A percentile compares a stretch with the other conserved stretches of the same genome.
phyloP scores from a whole-genome alignment of 208 protist species.

The Trypanosoma grayi region DNA sequence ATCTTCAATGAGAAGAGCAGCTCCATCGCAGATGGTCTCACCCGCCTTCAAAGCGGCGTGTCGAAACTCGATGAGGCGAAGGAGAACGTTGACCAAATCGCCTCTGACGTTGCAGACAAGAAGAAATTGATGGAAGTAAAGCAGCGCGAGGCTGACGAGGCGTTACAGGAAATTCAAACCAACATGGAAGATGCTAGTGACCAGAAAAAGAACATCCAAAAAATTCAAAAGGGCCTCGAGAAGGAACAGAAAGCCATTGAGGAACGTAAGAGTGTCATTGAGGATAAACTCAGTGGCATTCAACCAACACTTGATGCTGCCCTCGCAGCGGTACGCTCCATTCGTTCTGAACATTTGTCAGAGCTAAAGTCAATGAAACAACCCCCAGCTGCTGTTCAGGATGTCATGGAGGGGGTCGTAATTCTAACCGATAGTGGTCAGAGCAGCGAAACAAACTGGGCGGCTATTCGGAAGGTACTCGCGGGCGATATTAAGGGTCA shows the following conservation, averaged over 20 bases:
- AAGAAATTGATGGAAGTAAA: conserved; percentile 89
- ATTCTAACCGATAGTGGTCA: conserved; percentile 87
- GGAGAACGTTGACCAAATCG: conserved; percentile 93
- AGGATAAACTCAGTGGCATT: conserved; percentile 92
- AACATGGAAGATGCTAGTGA: conserved; percentile 94
- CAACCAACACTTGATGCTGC: conserved; percentile 96
- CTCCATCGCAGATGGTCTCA: conserved; percentile 62
- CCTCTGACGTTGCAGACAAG: conserved; percentile 88
- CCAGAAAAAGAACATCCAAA: conserved; percentile 94
- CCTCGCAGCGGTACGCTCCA: conserved; percentile 90
- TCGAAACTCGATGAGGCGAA: conserved; percentile 95
- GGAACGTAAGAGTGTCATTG: conserved; percentile 89
- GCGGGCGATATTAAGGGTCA: conserved; percentile 91
- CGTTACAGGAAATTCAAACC: conserved; percentile 94
- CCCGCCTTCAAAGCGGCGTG: conserved; percentile 89
- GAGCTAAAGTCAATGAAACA: conserved; percentile 96
- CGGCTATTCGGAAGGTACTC: conserved; percentile 94
- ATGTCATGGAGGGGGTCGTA: conserved; percentile 97
- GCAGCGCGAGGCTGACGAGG: conserved; percentile 94
- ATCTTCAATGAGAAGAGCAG: conserved; percentile 86
- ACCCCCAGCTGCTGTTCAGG: conserved; percentile 94
- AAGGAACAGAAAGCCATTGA: conserved; percentile 92
- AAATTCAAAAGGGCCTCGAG: conserved; percentile 87
- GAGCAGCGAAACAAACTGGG: conserved; percentile 90
- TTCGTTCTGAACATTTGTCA: conserved; percentile 91